Evolutionary conservation across 1,139 yeast genomes (phyloP).

Genomic region (Yarrowia galli): DNA sequence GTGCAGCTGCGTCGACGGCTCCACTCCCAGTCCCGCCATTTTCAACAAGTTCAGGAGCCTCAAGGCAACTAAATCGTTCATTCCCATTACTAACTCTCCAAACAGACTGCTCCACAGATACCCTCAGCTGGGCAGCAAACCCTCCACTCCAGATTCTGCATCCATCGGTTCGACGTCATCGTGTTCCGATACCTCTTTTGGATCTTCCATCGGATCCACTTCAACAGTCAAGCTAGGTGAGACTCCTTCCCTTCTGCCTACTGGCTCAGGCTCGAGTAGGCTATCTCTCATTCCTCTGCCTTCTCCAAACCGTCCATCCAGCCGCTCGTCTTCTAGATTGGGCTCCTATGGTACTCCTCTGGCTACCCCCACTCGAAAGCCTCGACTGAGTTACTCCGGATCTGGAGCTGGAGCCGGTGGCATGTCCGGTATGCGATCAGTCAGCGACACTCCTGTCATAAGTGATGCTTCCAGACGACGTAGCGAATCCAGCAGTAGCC

Average conservation of each 20-base stretch:
- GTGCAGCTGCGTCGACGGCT: background rate
- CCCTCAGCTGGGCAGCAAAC: slow-evolving; percentile 27
- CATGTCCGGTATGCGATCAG: slow-evolving; percentile 16
- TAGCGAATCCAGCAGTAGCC: slow-evolving; percentile 9
- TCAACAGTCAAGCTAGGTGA: slow-evolving; percentile 12
- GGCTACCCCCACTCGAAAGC: slow-evolving; percentile 32
- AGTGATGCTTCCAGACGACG: slow-evolving; percentile 4
- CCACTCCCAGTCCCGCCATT: background rate
- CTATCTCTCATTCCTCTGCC: slow-evolving; percentile 25
- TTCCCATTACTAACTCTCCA: slow-evolving; percentile 36
- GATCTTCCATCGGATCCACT: slow-evolving; percentile 26
- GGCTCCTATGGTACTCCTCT: slow-evolving; percentile 15
- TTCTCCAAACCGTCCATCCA: slow-evolving; percentile 16
- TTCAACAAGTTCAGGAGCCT: slow-evolving; percentile 17
- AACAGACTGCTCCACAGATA: slow-evolving; percentile 31
- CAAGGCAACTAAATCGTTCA: slow-evolving; percentile 25
- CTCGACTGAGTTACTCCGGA: slow-evolving; percentile 18
- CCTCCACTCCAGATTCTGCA: slow-evolving; percentile 1
- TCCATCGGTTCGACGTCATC: slow-evolving; percentile 10
- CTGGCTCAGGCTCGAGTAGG: background rate
- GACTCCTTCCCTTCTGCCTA: slow-evolving; percentile 13
- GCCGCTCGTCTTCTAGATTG: slow-evolving; percentile 12
- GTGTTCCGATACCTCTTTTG: slow-evolving; percentile 13
- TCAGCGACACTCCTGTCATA: slow-evolving; percentile 15
- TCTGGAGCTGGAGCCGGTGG: slow-evolving; percentile 8